These are phyloP conservation scores for Hymenoscyphus linearis DNA, from an alignment of 2,329 filamentous ascomycete genomes.

Conservation along the genomic window DNA sequence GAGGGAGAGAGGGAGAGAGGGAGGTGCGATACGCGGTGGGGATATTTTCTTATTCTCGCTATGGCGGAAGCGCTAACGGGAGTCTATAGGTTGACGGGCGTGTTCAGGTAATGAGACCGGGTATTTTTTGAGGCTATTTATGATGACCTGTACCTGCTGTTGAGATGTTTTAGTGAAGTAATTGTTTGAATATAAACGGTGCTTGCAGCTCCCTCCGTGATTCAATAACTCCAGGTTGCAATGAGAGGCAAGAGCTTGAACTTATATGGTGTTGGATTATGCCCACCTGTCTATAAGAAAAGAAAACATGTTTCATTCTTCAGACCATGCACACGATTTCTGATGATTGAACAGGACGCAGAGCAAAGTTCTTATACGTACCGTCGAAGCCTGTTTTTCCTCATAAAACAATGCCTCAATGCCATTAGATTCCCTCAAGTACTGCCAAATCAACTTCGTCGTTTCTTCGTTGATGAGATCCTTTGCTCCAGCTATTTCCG, in stretches of 20 bases:
- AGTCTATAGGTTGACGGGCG: slow-evolving; percentile 12
- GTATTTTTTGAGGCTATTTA: slow-evolving; percentile 11
- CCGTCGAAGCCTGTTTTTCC: background rate
- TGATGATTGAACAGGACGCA: no score
- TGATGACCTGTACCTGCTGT: slow-evolving; percentile 14
- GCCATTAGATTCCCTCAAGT: slow-evolving; percentile 8
- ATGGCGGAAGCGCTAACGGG: slow-evolving; percentile 7
- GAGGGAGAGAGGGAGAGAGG: no score
- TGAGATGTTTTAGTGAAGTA: background rate
- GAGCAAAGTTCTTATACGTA: background rate
- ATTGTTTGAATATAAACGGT: no score
- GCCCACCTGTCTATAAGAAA: no score
- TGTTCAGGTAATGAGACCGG: slow-evolving; percentile 5
- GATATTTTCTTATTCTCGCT: slow-evolving; percentile 8
- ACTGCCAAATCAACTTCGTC: slow-evolving; percentile 18
- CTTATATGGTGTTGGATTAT: no score
- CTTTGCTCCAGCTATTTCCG: slow-evolving; percentile 16
- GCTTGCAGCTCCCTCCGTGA: no score
- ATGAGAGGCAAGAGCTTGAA: no score
- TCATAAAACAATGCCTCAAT: slow-evolving; percentile 12
- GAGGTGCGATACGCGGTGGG: no score
- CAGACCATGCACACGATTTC: no score
- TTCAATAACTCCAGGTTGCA: no score
- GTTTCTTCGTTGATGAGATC: slow-evolving; percentile 8
- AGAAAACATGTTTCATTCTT: no score